These are phyloP conservation scores for Fusarium aywerte DNA, from an alignment of 2,329 filamentous ascomycete species.

Conservation along the genomic window DNA sequence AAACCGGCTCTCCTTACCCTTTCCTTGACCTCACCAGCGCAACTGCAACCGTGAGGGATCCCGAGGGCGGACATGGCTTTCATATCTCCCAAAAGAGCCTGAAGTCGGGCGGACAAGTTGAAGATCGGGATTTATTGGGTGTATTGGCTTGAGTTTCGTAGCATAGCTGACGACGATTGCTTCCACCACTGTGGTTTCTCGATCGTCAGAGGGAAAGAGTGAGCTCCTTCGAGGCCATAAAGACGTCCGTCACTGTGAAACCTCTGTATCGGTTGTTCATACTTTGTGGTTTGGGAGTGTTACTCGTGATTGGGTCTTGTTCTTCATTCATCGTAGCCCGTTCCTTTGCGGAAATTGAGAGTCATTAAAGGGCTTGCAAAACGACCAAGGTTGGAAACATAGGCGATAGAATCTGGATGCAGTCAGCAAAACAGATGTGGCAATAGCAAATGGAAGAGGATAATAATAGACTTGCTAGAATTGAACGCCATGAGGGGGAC, in stretches of 20 bases:
- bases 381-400: slow-evolving; percentile 13
- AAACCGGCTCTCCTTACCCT: slow-evolving; percentile 12
- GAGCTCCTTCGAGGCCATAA: not conserved
- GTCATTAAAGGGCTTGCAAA: not conserved
- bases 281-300: slow-evolving; percentile 1
- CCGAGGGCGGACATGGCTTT: slow-evolving; percentile 38
- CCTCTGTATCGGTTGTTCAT: slow-evolving; percentile 14
- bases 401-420: slow-evolving; percentile 13
- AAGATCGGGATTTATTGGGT: slow-evolving; percentile 6
- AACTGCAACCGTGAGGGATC: slow-evolving; percentile 33
- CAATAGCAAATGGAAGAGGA: not conserved
- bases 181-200: slow-evolving; percentile 9
- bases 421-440: slow-evolving; percentile 9
- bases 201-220: slow-evolving; percentile 7
- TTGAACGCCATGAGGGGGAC: slow-evolving; percentile 14
- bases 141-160: slow-evolving; percentile 10
- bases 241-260: slow-evolving; percentile 26
- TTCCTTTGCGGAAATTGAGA: not conserved
- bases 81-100: slow-evolving; percentile 10
- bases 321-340: not conserved
- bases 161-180: slow-evolving; percentile 25
- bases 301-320: not conserved
- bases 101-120: slow-evolving; percentile 14
- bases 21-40: not conserved
- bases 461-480: slow-evolving; percentile 25